Base-by-base conservation (phyloP, 208 protist species). In the Acanthamoeba castellanii region DNA sequence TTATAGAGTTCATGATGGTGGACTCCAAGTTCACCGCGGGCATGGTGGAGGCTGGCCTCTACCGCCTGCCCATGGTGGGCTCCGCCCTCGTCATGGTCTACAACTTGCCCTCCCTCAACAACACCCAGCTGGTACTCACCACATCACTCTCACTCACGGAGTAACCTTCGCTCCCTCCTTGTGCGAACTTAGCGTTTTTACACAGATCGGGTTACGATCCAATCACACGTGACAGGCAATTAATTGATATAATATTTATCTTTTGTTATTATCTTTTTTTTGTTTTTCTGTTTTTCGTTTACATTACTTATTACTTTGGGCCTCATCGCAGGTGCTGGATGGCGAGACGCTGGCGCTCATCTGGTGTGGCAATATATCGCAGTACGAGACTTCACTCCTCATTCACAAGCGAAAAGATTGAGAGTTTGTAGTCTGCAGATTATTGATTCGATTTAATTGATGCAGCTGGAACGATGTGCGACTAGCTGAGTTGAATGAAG, bases 81-180 rank as follows among this genome's bases (percentile, higher is more conserved):
- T 81, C 72, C 13, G 72, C 72, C 34, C 72, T 81, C 6, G 32
- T 81, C 32, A 81, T 81, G 72, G 72, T 81, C 30, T 81, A 81
- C 72, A 81, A 81, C 72, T 34, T 81, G 34, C 72, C 72, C 34
- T 81, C 72, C 14, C 20, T 81, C 34, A 22, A 47, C 70, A 8
- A 34, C 72, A 22, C 30, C 7, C 27, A 3, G 11, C 37, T 81
- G 72, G 72, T 81, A 81, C 68, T 0, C 30, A 37, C 68, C n/a
- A 76, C 50, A 55, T 13, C 8, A 64, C 14, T 57, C 14, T 13
- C 52, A 57, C 52, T 57, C 37, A 42, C 37, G 37, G 37, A 42
- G 1, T 4, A 42, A 42, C 37, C 37, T 42, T 4, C 3, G 37
- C 37, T n/a, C n/a, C n/a, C n/a, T n/a, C 16, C 14, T 57, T 18